Evolutionary conservation across 805 yeast species (phyloP), one percentile per base, ranked within the genome.

Genomic region (Candida silvicultrix): DNA sequence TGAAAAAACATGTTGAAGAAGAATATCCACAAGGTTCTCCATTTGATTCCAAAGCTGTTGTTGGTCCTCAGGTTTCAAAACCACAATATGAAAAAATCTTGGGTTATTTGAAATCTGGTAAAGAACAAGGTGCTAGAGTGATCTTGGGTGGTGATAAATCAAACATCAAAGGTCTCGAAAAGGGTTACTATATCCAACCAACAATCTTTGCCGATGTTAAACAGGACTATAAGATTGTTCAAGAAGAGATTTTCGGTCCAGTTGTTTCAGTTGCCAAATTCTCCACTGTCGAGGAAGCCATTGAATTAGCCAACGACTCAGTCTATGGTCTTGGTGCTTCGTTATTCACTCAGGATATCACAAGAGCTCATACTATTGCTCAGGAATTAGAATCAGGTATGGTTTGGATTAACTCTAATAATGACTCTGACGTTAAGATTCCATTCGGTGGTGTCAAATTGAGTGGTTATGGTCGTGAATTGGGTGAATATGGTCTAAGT

Each of bases 391-490:
- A 71, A 54, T 63, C 74, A 4, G 77, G 77, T 47, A 73, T 73
- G 70, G 74, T 78, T 39, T 79, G 80, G 79, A 71, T 79, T 55
- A 80, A 80, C 62, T 71, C 80, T 1, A 77, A 78, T 51, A 79
- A 79, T 57, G 81, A 77, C 49, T 70, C 75, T 11, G 79, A 78
- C 53, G 65, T 71, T 44, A 75, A 75, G 60, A 67, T 77, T 49
- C 87, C 87, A 45, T 82, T 82, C 51, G 88, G 88, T 41, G 87
- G 87, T 59, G 80, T 79, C 35, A 82, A 82, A 62, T 69, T 73
- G 73, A 70, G 78, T 59, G 87, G 88, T 55, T 69, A 78, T 46
- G 85, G 86, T 41, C 73, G 86, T 62, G 87, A 82, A 62, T 68
- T 81, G 48, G 87, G 87, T 34, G 76, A 77, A 50, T 78, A 80